phyloP scores from a whole-genome alignment of 106 monocot genomes.

The Acorus gramineus region DNA sequence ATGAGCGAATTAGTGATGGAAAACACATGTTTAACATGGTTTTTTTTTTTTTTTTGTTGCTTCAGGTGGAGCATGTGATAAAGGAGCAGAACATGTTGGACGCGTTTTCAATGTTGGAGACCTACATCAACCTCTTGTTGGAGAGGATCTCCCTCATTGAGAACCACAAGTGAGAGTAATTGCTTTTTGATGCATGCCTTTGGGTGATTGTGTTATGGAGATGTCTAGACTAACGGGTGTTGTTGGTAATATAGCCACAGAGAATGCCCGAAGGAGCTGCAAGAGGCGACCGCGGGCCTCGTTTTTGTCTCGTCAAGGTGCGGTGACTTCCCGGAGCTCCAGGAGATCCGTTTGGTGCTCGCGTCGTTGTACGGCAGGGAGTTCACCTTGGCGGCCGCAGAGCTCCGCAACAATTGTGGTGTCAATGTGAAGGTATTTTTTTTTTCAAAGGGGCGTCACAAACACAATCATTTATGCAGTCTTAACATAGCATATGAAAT shows the following conservation, averaged over 20 bases:
- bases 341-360: slow-evolving; percentile 43
- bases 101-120: slow-evolving; percentile 3
- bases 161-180: slow-evolving; percentile 31
- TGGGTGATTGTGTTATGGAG: neutral
- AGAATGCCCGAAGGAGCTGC: slow-evolving; percentile 76
- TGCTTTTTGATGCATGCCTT: neutral
- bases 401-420: slow-evolving; percentile 41
- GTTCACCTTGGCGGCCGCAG: slow-evolving; percentile 40
- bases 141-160: slow-evolving; percentile 50
- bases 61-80: slow-evolving; percentile 13
- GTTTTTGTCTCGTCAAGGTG: slow-evolving; percentile 49
- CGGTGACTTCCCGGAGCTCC: slow-evolving; percentile 65
- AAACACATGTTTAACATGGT: too few relatives aligned
- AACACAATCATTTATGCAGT: too few relatives aligned
- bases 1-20: too few relatives aligned
- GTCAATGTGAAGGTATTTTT: slow-evolving; percentile 49
- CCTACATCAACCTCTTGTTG: slow-evolving; percentile 18
- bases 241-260: slow-evolving; percentile 12
- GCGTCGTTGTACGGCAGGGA: slow-evolving; percentile 44
- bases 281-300: slow-evolving; percentile 52
- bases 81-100: slow-evolving; percentile 15
- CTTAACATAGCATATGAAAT: too few relatives aligned
- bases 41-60: too few relatives aligned
- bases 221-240: neutral
- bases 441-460: too few relatives aligned